Evolutionary conservation across 129 eudicot species (phyloP), one percentile per base, ranked within the genome.

Genomic region (Kitagawia praeruptora): DNA sequence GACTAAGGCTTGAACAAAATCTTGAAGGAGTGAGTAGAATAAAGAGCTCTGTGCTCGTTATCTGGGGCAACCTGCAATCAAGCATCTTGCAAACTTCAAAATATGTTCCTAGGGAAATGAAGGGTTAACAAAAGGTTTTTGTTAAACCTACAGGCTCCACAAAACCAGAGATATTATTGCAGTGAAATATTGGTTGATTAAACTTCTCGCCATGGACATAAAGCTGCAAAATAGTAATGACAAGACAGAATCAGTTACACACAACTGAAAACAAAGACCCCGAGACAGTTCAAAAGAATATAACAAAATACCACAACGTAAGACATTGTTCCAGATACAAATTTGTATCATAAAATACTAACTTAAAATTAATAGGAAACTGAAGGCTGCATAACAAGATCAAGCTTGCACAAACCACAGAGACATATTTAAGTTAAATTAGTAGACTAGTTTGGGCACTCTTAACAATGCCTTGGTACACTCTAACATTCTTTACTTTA

Each of bases 141-240:
- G n/a, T n/a, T n/a, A n/a, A n/a, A n/a, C n/a, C n/a, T n/a, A n/a
- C n/a, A n/a, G n/a, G n/a, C n/a, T n/a, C n/a, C n/a, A n/a, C n/a
- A n/a, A n/a, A n/a, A n/a, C n/a, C n/a, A n/a, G n/a, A n/a, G 78
- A 94, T 91, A 75, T 94, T 94, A 90, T 94, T 94, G 90, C 98
- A 94, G 81, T 58, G 78, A 83, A 94, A 94, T 70, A 94, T 92
- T 51, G 98, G 98, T 81, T 94, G 98, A n/a, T n/a, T n/a, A n/a
- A n/a, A n/a, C n/a, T n/a, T n/a, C n/a, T n/a, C n/a, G n/a, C n/a
- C n/a, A n/a, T 85, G 92, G 70, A 90, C 89, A 70, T 89, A 86
- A 63, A 94, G 97, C 98, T 94, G 92, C 87, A 86, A 14, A 42
- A 25, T 5, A 46, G 49, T 25, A 75, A 77, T 48, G 14, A 81